phyloP scores from a whole-genome alignment of 257 asterid species.

The Lycium ferocissimum region DNA sequence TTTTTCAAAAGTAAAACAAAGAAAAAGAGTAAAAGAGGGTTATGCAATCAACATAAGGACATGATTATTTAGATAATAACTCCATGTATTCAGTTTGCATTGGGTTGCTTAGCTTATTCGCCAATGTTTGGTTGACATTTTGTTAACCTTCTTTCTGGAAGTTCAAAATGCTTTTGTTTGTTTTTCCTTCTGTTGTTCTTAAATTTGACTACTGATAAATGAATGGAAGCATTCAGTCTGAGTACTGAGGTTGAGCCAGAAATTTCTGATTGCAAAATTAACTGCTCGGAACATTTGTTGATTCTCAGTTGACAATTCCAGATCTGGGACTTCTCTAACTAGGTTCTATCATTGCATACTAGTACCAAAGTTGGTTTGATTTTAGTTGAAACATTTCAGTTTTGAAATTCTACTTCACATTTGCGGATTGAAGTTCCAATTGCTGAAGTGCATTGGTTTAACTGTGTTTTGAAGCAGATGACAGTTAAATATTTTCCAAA shows the following conservation, averaged over 20 bases:
- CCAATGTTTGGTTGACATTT: not conserved
- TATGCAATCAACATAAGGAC: not conserved
- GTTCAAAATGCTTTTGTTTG: not conserved
- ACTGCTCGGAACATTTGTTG: not conserved
- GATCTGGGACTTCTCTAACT: not conserved
- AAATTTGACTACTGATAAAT: not conserved
- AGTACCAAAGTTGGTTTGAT: not conserved
- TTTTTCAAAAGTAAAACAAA: not conserved
- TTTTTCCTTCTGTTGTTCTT: not conserved
- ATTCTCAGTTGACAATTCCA: not conserved
- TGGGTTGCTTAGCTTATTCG: not conserved
- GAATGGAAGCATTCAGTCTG: not conserved
- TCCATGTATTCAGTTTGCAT: not conserved
- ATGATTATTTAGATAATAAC: not conserved
- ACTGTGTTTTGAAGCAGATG: not conserved
- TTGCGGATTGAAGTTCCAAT: not conserved
- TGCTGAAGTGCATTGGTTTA: not conserved
- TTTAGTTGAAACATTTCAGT: not conserved
- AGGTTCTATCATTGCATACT: not conserved
- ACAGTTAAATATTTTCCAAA: not conserved
- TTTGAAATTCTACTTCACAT: not conserved
- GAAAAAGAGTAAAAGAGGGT: not conserved
- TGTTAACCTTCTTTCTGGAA: slow-evolving; percentile 6
- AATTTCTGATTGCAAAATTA: not conserved
- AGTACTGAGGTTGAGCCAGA: not conserved